Base-by-base conservation (phyloP, 495 filamentous ascomycete species). In the Annulohypoxylon moriforme region DNA sequence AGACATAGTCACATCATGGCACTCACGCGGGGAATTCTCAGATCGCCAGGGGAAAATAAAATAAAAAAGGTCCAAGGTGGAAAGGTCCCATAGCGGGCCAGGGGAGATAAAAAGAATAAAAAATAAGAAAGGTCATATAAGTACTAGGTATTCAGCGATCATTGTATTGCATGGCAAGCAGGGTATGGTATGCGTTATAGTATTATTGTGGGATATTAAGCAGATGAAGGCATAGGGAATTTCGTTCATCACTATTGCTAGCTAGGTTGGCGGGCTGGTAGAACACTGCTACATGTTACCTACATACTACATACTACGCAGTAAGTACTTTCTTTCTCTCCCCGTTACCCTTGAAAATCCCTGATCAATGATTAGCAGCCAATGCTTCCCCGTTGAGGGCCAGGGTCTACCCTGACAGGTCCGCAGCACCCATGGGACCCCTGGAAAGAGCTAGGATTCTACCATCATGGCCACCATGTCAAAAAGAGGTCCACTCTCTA, bases 301-400 rank as follows among this genome's bases (percentile, higher is more conserved):
- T 13, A 44, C 11, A 13, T 44, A 44, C n/a, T 49, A 49, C n/a
- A 22, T 47, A 2, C 44, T 29, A 29, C 27, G 27, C 27, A 29
- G 27, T 29, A 29, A 20, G 3, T 24, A 24, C 46, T 22, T 13
- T 11, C 46, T 11, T 11, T 49, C 57, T 33, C 52, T 69, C 52
- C 69, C 49, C 60, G 60, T 62, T 71, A 74, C 70, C 72, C 68
- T 77, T 64, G 57, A 72, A 73, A 73, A 69, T 70, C 69, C 75
- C 66, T 77, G 75, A 63, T 72, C 69, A 73, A 73, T 77, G 72
- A 77, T 75, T 75, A 77, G 73, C 75, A 75, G 67, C 73, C 72
- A 75, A 73, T 75, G 75, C 75, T 75, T 75, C 75, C 70, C 73
- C 68, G 69, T 76, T 57, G 68, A 50, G 71, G 69, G 69, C 70